Conservation (phyloP, 768 basidiomycete genomes). For the Asterophora parasitica region DNA sequence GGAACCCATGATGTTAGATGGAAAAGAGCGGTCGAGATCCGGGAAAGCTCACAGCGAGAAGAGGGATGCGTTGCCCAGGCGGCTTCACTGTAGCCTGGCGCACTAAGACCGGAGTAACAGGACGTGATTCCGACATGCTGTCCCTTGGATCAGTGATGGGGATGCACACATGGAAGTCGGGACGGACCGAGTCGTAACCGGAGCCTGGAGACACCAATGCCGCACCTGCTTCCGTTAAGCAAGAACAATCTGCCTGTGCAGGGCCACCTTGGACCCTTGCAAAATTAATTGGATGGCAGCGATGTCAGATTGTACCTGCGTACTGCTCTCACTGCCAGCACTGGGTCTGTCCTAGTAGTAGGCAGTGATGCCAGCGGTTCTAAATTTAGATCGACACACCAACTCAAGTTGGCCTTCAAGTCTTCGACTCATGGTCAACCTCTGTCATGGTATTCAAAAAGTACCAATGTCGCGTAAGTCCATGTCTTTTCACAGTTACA, state of each 20-base stretch:
- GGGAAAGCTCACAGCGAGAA: slow-evolving; percentile 3
- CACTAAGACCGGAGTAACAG: slow-evolving; percentile 13
- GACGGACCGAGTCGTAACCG: background rate
- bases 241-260: too few relatives aligned
- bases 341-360: too few relatives aligned
- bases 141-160: background rate
- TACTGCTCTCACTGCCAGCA: too few relatives aligned
- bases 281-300: too few relatives aligned
- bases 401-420: too few relatives aligned
- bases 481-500: background rate
- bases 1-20: slow-evolving; percentile 20
- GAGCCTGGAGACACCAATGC: too few relatives aligned
- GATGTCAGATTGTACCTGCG: too few relatives aligned
- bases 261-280: too few relatives aligned
- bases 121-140: background rate
- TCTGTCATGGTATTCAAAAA: slow-evolving; percentile 32
- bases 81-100: background rate
- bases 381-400: background rate
- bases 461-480: slow-evolving; percentile 42
- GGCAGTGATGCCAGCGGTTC: background rate
- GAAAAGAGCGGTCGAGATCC: background rate
- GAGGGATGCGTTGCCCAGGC: slow-evolving; percentile 13
- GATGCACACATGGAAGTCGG: background rate
- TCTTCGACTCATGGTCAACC: too few relatives aligned
- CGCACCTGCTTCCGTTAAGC: too few relatives aligned